Base-by-base conservation (phyloP, 805 yeast species). In the Saccharomyces mikatae region DNA sequence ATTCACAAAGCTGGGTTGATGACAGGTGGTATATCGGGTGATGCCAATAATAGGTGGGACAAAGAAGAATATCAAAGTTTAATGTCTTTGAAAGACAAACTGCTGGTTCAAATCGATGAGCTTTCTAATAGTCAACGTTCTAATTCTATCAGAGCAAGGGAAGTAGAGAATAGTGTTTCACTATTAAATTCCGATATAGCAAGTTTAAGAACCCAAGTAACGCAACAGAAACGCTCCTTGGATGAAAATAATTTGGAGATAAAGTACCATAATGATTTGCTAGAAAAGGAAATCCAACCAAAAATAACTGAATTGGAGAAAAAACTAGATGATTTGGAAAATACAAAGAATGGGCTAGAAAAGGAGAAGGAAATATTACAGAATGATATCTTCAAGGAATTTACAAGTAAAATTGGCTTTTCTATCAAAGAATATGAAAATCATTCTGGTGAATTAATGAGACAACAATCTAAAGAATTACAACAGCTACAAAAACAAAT, bases 1-100 rank as follows among this genome's bases (percentile, higher is more conserved):
- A 87, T 94, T 49, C 89, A 89, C 65, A 83, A 82, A 62, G 84
- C 92, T 4, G 96, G 96, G 6, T 75, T 90, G 41, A 89, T 94
- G 96, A 86, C 97, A 8, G 97, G 97, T 67, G 97, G 97, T 60
- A 72, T 76, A 29, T 76, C 81, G 5, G 75, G 75, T n/a, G 74
- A 74, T 44, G 65, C 60, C 22, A 65, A 68, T 29, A 74, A 76
- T 54, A 77, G 80, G 58, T 89, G 96, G 96, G 89, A 84, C 66
- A 89, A 86, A 63, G 78, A 80, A 47, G 87, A 84, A 60, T 78
- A 80, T 60, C 79, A 77, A 51, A 72, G 76, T 24, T 73, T 90
- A 59, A 77, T 72, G 54, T 74, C 77, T 9, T 62, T 83, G 51
- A 70, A 74, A 52, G 79, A 75, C 26, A 80, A 81, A 48, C 68